Percentiles rank a stretch among this genome's conserved stretches.
These are phyloP conservation scores for Gnomoniopsis sp. DNA, from an alignment of 2,329 filamentous ascomycete species.

Conservation along the genomic window DNA sequence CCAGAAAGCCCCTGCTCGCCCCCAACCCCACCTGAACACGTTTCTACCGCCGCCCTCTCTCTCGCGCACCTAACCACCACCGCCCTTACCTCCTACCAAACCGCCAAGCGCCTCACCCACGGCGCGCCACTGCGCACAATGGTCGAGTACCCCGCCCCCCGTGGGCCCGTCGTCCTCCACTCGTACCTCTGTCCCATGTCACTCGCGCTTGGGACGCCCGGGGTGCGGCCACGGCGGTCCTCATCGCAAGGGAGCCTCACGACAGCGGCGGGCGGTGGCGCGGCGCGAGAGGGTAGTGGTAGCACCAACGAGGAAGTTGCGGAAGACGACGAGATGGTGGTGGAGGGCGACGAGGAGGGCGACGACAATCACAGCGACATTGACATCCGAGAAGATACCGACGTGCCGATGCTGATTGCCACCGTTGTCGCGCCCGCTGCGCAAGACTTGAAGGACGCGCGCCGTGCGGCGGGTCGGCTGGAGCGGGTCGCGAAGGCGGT, in stretches of 20 bases:
- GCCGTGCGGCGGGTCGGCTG: conserved; percentile 48
- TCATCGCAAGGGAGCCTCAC: conserved; percentile 4
- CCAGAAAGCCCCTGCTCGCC: neutral
- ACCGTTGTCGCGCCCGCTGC: conserved; percentile 50
- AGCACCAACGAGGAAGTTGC: conserved; percentile 3
- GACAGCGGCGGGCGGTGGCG: neutral
- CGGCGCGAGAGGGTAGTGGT: neutral
- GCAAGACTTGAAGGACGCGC: conserved; percentile 47
- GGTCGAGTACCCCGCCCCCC: conserved; percentile 48
- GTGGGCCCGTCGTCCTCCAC: conserved; percentile 35
- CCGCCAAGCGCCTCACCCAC: conserved; percentile 49
- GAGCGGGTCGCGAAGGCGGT: conserved; percentile 54
- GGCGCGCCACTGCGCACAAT: conserved; percentile 55
- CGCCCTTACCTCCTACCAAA: conserved; percentile 50
- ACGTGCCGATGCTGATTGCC: conserved; percentile 48
- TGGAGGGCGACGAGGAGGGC: neutral
- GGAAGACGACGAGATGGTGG: conserved; percentile 4
- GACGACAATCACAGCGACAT: conserved; percentile 15
- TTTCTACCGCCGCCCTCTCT: conserved; percentile 28
- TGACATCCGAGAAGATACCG: conserved; percentile 7
- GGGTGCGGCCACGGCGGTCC: neutral
- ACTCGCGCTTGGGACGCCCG: conserved; percentile 7
- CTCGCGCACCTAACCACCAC: conserved; percentile 50
- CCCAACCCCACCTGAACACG: conserved; percentile 12
- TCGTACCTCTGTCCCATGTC: conserved; percentile 19